phyloP scores from a whole-genome alignment of 2,329 filamentous ascomycete genomes.

The Rutstroemia sydowiana region DNA sequence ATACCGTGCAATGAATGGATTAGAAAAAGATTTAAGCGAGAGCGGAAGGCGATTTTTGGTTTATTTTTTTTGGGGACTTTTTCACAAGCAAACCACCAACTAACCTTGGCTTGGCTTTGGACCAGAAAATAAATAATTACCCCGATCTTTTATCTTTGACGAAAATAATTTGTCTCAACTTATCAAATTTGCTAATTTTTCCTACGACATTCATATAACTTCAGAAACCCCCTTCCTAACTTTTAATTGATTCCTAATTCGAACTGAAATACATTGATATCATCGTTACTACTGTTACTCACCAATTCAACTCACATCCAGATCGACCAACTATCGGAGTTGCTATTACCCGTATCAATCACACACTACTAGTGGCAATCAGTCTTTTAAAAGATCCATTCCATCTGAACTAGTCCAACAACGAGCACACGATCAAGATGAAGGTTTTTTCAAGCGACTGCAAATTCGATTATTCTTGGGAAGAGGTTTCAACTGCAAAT shows the following conservation, averaged over 20 bases:
- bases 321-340: neutral
- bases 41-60: neutral
- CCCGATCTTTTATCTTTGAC: neutral
- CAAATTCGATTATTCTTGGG: constrained; percentile 97
- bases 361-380: neutral
- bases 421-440: constrained; percentile 48
- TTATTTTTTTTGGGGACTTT: no score
- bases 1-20: no score
- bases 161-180: neutral
- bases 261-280: neutral
- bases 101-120: neutral
- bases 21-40: neutral
- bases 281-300: neutral
- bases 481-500: constrained; percentile 94
- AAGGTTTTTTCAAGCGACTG: constrained; percentile 89
- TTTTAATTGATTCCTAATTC: neutral
- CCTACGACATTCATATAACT: neutral
- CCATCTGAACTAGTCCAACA: neutral
- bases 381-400: neutral
- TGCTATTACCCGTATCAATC: neutral
- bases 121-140: neutral
- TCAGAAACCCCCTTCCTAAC: neutral
- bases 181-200: neutral
- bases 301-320: neutral
- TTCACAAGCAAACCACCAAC: neutral